phyloP scores from a whole-genome alignment of 208 protist genomes.

The Trypanosoma caninum region DNA sequence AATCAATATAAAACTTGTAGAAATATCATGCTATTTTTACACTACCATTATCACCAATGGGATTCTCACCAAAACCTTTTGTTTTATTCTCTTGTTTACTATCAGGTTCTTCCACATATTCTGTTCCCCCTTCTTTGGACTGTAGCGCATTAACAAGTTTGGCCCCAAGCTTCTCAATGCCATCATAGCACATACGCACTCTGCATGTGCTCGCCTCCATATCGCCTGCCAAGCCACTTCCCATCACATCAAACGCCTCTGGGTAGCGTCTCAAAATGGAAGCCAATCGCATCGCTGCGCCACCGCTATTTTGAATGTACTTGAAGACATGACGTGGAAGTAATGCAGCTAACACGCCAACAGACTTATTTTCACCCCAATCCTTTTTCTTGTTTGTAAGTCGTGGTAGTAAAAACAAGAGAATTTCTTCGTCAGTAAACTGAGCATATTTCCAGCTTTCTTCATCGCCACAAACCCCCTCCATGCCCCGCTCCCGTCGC shows the following conservation, averaged over 20 bases:
- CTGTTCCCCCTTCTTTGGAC: neutral
- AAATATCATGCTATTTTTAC: neutral
- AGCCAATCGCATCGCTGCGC: neutral
- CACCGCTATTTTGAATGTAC: neutral
- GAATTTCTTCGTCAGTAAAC: slow-evolving; percentile 25
- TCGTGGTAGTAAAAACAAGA: slow-evolving; percentile 12
- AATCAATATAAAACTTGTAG: slow-evolving; percentile 3
- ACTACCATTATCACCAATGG: neutral
- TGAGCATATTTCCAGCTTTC: slow-evolving; percentile 1
- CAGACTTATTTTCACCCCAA: slow-evolving; percentile 7
- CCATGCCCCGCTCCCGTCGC: slow-evolving; percentile 27
- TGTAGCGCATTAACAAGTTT: slow-evolving; percentile 13
- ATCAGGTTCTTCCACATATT: neutral
- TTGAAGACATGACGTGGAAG: slow-evolving; percentile 27
- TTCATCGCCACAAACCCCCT: slow-evolving; percentile 16
- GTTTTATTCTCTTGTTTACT: neutral
- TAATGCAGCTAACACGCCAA: slow-evolving; percentile 3
- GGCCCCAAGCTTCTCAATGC: slow-evolving; percentile 12
- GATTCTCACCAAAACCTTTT: neutral
- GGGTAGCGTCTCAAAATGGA: slow-evolving; percentile 14
- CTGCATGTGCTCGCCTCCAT: neutral
- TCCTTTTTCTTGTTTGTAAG: slow-evolving; percentile 17
- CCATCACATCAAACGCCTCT: slow-evolving; percentile 21
- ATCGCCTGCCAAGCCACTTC: neutral
- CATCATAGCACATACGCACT: slow-evolving; percentile 9